These are phyloP conservation scores for Camelina neglecta DNA, from an alignment of 345 rosid genomes.

Conservation along the genomic window DNA sequence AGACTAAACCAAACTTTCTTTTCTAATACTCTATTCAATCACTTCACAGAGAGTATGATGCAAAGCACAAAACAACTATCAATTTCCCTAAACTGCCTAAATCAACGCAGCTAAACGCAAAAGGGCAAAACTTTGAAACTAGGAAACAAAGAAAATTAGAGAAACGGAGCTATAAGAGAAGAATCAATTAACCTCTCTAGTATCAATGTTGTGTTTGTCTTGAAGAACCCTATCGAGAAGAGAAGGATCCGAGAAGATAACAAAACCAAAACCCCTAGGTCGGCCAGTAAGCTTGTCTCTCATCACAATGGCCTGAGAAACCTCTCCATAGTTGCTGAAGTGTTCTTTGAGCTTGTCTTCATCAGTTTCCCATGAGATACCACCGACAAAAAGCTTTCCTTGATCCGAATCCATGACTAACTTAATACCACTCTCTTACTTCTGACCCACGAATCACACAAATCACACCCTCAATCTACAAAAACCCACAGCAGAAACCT, in stretches of 20 bases:
- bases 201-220: slow-evolving; percentile 69
- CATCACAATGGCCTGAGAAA: slow-evolving; percentile 69
- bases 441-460: slow-evolving; percentile 17
- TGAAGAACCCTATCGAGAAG: slow-evolving; percentile 68
- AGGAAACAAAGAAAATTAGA: background rate
- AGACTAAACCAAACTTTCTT: background rate
- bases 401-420: slow-evolving; percentile 69
- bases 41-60: background rate
- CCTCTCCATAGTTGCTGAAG: slow-evolving; percentile 71
- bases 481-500: background rate
- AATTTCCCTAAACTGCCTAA: background rate
- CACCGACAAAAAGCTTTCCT: slow-evolving; percentile 86
- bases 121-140: background rate
- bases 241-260: slow-evolving; percentile 74
- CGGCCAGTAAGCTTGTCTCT: slow-evolving; percentile 69
- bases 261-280: slow-evolving; percentile 83
- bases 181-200: slow-evolving; percentile 58
- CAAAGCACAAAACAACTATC: background rate
- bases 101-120: background rate
- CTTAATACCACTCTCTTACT: slow-evolving; percentile 8
- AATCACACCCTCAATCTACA: background rate
- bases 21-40: background rate
- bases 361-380: slow-evolving; percentile 86
- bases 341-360: slow-evolving; percentile 75
- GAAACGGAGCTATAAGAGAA: background rate